A percentile compares a stretch with the other conserved stretches of the same genome.
Evolutionary conservation across 140 eudicot species (phyloP).

Genomic region (Stevia rebaudiana): DNA sequence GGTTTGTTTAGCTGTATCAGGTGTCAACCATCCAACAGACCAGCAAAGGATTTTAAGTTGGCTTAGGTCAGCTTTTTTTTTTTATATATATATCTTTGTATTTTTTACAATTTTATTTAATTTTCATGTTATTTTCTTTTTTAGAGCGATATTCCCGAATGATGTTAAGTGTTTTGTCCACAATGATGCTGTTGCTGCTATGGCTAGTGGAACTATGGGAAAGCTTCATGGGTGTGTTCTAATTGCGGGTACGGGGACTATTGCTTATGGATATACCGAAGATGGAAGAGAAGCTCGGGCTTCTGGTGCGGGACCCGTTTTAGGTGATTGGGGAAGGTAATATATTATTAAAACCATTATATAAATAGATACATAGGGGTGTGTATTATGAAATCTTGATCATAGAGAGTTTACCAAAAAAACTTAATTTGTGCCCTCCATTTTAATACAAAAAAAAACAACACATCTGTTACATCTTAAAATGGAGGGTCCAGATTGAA

Average conservation of each 20-base stretch:
- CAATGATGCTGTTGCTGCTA: conserved; percentile 98
- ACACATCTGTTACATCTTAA: too few relatives aligned
- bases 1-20: conserved; percentile 89
- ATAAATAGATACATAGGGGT: too few relatives aligned
- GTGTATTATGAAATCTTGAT: too few relatives aligned
- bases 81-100: conserved; percentile 1
- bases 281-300: conserved; percentile 96
- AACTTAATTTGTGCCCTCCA: too few relatives aligned
- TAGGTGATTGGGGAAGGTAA: conserved; percentile 99
- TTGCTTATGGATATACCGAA: conserved; percentile 81
- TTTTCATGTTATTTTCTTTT: conserved; percentile 12
- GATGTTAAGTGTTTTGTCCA: conserved; percentile 63
- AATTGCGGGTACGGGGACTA: conserved; percentile 95
- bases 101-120: background rate
- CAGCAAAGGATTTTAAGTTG: conserved; percentile 66
- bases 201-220: conserved; percentile 98
- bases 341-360: conserved; percentile 18
- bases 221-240: conserved; percentile 96
- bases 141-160: conserved; percentile 68
- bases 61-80: conserved; percentile 82
- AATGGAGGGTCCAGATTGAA: too few relatives aligned
- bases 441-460: too few relatives aligned
- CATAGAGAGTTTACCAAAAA: too few relatives aligned
- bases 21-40: conserved; percentile 91
- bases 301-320: conserved; percentile 92